phyloP scores from a whole-genome alignment of 805 yeast genomes.

The Teunomyces atbi region DNA sequence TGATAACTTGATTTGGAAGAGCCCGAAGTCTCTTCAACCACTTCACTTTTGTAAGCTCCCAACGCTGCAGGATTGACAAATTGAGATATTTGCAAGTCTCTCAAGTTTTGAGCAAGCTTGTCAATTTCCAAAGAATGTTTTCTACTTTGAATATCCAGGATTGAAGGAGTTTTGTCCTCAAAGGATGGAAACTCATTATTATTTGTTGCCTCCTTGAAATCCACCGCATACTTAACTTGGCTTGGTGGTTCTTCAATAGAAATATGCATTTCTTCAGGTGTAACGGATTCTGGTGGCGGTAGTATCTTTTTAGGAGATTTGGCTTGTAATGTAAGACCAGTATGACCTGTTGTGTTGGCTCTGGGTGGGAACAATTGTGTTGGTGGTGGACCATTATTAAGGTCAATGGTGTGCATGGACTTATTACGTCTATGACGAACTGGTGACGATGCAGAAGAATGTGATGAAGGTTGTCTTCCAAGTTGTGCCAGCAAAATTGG shows the following conservation, averaged over 20 bases:
- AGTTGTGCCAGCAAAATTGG: conserved; percentile 15
- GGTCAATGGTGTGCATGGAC: conserved; percentile 36
- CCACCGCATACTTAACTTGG: conserved; percentile 37
- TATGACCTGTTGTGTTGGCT: conserved; percentile 11
- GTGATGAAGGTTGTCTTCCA: conserved; percentile 6
- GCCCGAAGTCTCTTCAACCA: conserved; percentile 6
- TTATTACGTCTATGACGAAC: conserved; percentile 38
- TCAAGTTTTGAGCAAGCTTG: conserved; percentile 7
- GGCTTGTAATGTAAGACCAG: not conserved
- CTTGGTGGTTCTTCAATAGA: conserved; percentile 39
- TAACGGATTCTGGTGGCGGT: not conserved
- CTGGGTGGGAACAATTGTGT: not conserved
- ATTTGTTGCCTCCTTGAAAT: conserved; percentile 30
- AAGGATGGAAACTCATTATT: conserved; percentile 8
- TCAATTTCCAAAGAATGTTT: conserved; percentile 6
- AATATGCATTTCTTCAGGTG: conserved; percentile 14
- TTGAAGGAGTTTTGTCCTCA: conserved; percentile 8
- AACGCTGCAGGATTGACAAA: conserved; percentile 4
- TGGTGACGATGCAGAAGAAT: conserved; percentile 15
- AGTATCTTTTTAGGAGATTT: not conserved
- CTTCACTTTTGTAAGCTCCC: not conserved
- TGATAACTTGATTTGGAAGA: conserved; percentile 26
- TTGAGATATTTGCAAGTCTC: conserved; percentile 8
- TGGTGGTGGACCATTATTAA: conserved; percentile 7
- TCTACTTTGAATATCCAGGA: conserved; percentile 10